Evolutionary conservation across 352 stramenopile genomes (phyloP).

Genomic region (Phytophthora syringae): DNA sequence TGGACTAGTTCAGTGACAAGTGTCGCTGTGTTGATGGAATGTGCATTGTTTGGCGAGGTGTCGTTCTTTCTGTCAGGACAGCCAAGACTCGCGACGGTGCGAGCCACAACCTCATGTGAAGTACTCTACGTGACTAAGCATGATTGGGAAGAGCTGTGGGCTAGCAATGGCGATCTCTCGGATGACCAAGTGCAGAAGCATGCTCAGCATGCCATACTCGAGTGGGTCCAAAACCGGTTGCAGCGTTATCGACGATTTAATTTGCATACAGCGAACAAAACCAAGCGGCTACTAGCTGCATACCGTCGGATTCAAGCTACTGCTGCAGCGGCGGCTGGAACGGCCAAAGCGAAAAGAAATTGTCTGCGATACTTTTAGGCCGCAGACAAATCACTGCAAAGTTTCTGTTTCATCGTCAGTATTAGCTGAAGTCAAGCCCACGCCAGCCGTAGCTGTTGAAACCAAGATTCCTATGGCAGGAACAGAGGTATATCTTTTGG

Average conservation of each 20-base stretch:
- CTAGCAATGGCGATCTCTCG: constrained; percentile 30
- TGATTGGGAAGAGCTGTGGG: constrained; percentile 72
- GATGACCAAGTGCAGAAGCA: constrained; percentile 63
- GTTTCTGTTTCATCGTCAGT: neutral
- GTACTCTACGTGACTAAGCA: constrained; percentile 67
- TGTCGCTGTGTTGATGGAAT: constrained; percentile 62
- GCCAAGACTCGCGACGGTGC: constrained; percentile 63
- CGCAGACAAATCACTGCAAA: neutral
- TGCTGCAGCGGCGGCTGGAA: constrained; percentile 8
- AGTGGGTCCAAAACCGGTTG: constrained; percentile 59
- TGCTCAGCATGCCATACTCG: constrained; percentile 58
- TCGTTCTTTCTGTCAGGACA: constrained; percentile 70
- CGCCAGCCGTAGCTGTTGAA: neutral
- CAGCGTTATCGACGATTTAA: constrained; percentile 47
- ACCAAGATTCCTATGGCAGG: neutral
- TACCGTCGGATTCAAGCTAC: constrained; percentile 14
- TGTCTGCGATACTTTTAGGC: constrained; percentile 12
- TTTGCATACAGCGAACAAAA: constrained; percentile 47
- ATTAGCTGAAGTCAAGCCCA: neutral
- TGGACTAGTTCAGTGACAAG: constrained; percentile 59
- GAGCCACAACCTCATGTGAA: constrained; percentile 64
- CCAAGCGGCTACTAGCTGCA: constrained; percentile 28
- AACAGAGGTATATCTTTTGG: constrained; percentile 47
- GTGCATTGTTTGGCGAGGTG: constrained; percentile 75
- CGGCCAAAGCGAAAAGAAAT: constrained; percentile 12